These are phyloP conservation scores for Parafenestella ontariensis DNA, from an alignment of 2,329 filamentous ascomycete species.

Conservation along the genomic window DNA sequence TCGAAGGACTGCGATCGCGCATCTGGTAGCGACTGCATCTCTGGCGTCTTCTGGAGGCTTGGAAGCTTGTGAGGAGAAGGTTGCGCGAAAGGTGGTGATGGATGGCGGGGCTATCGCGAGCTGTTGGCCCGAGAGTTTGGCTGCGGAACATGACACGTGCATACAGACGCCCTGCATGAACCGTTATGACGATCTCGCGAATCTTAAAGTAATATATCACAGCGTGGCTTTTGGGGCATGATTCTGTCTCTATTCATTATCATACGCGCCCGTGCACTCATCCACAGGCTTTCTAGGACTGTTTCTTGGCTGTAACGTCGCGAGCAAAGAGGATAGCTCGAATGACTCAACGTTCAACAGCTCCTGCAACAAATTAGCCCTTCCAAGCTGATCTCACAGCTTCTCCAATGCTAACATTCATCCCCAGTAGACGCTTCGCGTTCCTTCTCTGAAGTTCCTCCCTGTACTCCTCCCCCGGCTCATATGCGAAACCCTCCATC, in stretches of 20 bases:
- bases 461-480: neutral
- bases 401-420: neutral
- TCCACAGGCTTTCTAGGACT: too few relatives aligned
- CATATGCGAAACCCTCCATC: neutral
- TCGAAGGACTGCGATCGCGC: conserved; percentile 93
- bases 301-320: too few relatives aligned
- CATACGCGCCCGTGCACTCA: too few relatives aligned
- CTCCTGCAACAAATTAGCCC: neutral
- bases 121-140: conserved; percentile 18
- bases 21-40: conserved; percentile 69
- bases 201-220: neutral
- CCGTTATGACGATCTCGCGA: neutral
- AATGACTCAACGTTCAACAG: too few relatives aligned
- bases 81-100: conserved; percentile 16
- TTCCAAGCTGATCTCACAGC: neutral
- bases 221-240: too few relatives aligned
- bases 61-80: conserved; percentile 2
- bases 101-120: conserved; percentile 23
- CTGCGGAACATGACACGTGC: conserved; percentile 4
- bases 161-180: neutral
- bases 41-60: conserved; percentile 4
- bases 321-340: too few relatives aligned
- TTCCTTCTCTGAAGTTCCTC: neutral
- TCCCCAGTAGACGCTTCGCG: too few relatives aligned
- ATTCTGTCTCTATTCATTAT: too few relatives aligned